Evolutionary conservation across 73 alveolate genomes (phyloP).

Genomic region (Symbiodinium natans): DNA sequence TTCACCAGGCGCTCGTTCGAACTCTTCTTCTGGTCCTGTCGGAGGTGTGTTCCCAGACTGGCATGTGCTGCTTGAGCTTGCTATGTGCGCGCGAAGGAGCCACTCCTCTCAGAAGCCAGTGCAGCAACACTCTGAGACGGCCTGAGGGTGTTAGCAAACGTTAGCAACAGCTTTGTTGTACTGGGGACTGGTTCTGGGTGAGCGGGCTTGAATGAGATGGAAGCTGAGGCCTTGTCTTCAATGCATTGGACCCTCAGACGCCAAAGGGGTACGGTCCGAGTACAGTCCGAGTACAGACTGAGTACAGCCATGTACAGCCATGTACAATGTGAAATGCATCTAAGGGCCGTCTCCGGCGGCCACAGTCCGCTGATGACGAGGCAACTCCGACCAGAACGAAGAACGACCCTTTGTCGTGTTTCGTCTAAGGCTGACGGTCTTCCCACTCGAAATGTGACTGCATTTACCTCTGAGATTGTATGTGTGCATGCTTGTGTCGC

Average conservation of each 20-base stretch:
- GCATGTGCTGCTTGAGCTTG: not conserved
- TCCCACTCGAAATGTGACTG: too few species aligned
- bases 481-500: too few species aligned
- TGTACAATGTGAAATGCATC: not conserved
- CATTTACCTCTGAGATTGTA: too few species aligned
- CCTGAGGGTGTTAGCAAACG: not conserved
- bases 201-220: not conserved
- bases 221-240: slow-evolving; percentile 37
- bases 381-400: too few species aligned
- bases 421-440: not conserved
- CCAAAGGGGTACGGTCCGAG: too few species aligned
- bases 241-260: slow-evolving; percentile 24
- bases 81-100: slow-evolving; percentile 21
- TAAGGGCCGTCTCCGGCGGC: not conserved
- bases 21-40: not conserved
- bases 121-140: not conserved
- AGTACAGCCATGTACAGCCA: not conserved
- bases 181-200: too few species aligned
- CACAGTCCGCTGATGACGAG: not conserved
- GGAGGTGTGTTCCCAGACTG: not conserved
- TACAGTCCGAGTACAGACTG: not conserved
- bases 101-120: slow-evolving; percentile 71
- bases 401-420: too few species aligned
- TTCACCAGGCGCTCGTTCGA: not conserved
- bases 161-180: too few species aligned